Conservation (phyloP, 441 rosid genomes). For the Croton setiger region DNA sequence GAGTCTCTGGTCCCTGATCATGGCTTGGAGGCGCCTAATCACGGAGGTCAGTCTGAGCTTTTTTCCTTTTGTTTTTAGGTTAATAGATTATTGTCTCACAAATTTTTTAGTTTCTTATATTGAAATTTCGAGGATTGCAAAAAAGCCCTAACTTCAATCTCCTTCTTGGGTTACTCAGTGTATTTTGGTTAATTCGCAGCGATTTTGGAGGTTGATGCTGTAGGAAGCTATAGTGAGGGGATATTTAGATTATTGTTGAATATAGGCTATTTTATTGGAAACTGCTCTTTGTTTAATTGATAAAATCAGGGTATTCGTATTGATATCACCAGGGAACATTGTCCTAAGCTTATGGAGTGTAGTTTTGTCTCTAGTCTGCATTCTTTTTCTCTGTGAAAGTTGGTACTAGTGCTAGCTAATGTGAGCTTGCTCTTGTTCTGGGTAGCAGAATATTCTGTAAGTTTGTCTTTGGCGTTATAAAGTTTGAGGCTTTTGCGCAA, state of each 20-base stretch:
- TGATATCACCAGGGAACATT: too few species aligned
- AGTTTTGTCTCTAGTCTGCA: neutral
- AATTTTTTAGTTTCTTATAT: neutral
- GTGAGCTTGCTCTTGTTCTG: too few species aligned
- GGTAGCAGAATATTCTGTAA: neutral
- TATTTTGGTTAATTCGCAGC: neutral
- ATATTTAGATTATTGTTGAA: neutral
- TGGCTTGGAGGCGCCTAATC: slow-evolving; percentile 91
- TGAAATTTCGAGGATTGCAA: neutral
- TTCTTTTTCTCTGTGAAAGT: neutral
- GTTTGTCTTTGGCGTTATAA: neutral
- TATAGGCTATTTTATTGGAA: slow-evolving; percentile 1
- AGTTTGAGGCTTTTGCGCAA: neutral
- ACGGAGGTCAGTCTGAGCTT: slow-evolving; percentile 44
- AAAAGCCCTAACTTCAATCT: neutral
- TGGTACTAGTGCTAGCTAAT: neutral
- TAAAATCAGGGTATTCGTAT: neutral
- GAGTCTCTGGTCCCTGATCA: slow-evolving; percentile 26
- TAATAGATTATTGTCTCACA: neutral
- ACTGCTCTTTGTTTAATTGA: neutral
- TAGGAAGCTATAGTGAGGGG: neutral
- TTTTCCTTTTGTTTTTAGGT: neutral
- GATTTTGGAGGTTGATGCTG: neutral
- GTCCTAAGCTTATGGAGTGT: neutral
- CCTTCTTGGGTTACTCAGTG: neutral